phyloP scores from a whole-genome alignment of 108 stramenopile genomes.

The Phaeodactylum tricornutum region DNA sequence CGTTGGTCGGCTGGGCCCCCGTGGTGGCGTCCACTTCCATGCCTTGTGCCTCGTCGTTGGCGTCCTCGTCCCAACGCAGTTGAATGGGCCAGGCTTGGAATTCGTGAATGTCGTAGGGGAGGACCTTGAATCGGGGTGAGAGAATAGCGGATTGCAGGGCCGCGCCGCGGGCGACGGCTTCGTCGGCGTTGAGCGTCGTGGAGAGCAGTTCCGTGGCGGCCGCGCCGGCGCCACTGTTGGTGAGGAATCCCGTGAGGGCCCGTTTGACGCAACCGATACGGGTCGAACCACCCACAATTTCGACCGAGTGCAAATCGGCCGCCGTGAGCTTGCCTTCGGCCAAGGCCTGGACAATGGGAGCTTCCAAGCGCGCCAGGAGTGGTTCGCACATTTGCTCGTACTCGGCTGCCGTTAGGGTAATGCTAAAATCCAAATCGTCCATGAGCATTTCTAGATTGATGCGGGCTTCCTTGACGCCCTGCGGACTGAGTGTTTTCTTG shows the following conservation, averaged over 20 bases:
- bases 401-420: conserved; percentile 61
- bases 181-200: conserved; percentile 98
- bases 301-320: conserved; percentile 65
- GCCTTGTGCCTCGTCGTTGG: conserved; percentile 24
- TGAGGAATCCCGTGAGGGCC: conserved; percentile 58
- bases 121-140: conserved; percentile 93
- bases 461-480: conserved; percentile 90
- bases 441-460: conserved; percentile 91
- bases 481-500: conserved; percentile 95
- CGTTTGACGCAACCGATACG: conserved; percentile 88
- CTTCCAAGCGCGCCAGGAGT: conserved; percentile 71
- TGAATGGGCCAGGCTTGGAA: conserved; percentile 79
- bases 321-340: conserved; percentile 72
- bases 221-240: conserved; percentile 75
- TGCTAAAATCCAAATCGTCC: conserved; percentile 89
- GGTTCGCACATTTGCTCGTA: conserved; percentile 80
- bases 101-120: conserved; percentile 91
- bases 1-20: conserved; percentile 53
- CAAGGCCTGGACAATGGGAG: conserved; percentile 74
- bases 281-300: conserved; percentile 94
- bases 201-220: conserved; percentile 42
- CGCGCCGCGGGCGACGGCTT: conserved; percentile 92
- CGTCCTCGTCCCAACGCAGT: conserved; percentile 88
- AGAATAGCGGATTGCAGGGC: conserved; percentile 96
- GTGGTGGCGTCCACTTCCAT: conserved; percentile 49